phyloP scores from a whole-genome alignment of 2,329 filamentous ascomycete species.

The Didymella pomorum region DNA sequence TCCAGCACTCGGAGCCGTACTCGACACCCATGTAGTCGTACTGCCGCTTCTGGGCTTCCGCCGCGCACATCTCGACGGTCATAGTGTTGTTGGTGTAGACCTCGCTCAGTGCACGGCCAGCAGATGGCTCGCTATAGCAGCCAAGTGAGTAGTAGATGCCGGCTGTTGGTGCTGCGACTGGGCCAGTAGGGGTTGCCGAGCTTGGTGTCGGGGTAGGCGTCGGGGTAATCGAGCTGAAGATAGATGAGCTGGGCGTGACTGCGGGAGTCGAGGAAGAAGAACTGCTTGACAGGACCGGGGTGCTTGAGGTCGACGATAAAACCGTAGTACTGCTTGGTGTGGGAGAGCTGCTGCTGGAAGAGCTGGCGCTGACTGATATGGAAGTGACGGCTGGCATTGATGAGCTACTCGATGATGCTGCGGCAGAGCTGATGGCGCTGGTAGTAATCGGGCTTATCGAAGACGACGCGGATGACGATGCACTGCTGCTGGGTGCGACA shows the following conservation, averaged over 20 bases:
- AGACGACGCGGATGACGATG: not conserved
- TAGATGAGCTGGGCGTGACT: not conserved
- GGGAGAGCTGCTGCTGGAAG: not conserved
- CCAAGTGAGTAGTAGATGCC: constrained; percentile 12
- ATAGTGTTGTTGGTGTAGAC: constrained; percentile 10
- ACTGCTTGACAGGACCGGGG: not conserved
- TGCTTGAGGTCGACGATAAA: not conserved
- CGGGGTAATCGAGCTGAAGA: not conserved
- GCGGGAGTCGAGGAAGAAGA: not conserved
- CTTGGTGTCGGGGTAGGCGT: not conserved
- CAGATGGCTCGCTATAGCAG: constrained; percentile 10
- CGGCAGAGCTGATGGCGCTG: not conserved
- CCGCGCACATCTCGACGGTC: constrained; percentile 13
- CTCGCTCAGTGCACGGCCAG: constrained; percentile 4
- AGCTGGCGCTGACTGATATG: not conserved
- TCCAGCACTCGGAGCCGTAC: constrained; percentile 14
- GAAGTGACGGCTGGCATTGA: not conserved
- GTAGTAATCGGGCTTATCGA: not conserved
- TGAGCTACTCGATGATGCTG: not conserved
- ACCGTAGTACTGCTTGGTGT: not conserved
- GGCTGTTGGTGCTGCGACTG: constrained; percentile 3
- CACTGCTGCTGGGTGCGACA: not conserved
- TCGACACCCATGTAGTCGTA: constrained; percentile 15
- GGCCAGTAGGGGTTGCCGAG: constrained; percentile 9
- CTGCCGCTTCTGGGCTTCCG: constrained; percentile 1